Conservation (phyloP, 1,284 basidiomycete species). For the Rhodotorula sp. region DNA sequence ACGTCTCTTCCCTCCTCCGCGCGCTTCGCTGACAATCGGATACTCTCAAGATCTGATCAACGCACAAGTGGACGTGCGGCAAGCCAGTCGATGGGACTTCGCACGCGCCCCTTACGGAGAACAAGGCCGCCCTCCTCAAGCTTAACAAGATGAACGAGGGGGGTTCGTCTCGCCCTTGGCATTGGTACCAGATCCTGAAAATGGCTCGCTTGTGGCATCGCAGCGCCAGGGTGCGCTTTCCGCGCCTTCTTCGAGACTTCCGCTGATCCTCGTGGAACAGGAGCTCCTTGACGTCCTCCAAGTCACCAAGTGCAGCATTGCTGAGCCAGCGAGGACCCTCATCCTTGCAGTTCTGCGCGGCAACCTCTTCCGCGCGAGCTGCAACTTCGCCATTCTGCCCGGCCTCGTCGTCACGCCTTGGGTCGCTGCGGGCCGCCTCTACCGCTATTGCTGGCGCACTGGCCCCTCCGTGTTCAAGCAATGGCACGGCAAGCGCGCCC, state of each 20-base stretch:
- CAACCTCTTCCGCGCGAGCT: neutral
- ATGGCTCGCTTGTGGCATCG: neutral
- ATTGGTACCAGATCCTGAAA: neutral
- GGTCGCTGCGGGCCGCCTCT: neutral
- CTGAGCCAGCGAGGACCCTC: neutral
- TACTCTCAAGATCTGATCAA: neutral
- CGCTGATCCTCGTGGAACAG: neutral
- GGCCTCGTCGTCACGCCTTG: neutral
- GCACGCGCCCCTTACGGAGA: neutral
- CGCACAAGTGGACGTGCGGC: slow-evolving; percentile 4
- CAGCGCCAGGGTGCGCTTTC: neutral
- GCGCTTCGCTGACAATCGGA: neutral
- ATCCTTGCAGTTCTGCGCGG: neutral
- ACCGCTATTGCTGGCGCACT: neutral
- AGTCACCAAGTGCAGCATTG: neutral
- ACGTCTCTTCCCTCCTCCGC: too few relatives aligned
- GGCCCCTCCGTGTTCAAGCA: neutral
- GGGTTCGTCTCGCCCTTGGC: neutral
- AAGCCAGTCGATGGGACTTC: neutral
- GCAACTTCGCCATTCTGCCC: neutral
- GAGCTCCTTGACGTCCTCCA: neutral
- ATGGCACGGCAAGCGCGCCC: neutral
- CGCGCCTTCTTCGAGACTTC: neutral
- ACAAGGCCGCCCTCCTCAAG: neutral
- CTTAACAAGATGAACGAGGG: neutral